These are phyloP conservation scores for Strigomonas culicis DNA, from an alignment of 208 protist genomes.

Conservation along the genomic window DNA sequence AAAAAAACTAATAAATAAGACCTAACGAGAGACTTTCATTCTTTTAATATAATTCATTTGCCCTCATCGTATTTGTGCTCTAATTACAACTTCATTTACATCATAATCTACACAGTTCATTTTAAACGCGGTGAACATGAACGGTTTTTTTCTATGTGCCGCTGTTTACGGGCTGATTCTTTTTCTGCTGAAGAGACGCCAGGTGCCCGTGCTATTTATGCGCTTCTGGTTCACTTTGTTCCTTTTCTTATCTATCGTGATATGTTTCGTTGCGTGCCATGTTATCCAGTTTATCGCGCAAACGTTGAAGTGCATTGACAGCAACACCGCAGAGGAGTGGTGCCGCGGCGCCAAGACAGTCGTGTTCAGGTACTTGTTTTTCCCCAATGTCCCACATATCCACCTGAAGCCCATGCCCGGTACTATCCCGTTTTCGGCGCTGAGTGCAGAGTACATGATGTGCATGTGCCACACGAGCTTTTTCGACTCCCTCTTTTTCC, in stretches of 20 bases:
- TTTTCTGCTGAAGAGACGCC: conserved; percentile 32
- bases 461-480: conserved; percentile 74
- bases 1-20: conserved; percentile 3
- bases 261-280: conserved; percentile 26
- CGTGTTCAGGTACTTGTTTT: conserved; percentile 34
- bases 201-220: conserved; percentile 40
- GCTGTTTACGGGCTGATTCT: not conserved
- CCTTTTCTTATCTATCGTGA: conserved; percentile 23
- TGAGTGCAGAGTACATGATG: conserved; percentile 25
- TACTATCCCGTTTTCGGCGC: conserved; percentile 27
- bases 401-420: conserved; percentile 37
- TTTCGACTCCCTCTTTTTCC: conserved; percentile 62
- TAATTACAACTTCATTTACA: not conserved
- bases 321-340: conserved; percentile 21
- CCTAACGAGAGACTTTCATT: not conserved
- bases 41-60: too few species aligned
- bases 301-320: conserved; percentile 21
- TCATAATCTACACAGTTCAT: not conserved
- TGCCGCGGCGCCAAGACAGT: conserved; percentile 33
- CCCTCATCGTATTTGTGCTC: too few species aligned
- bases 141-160: not conserved
- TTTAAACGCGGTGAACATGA: not conserved
- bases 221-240: conserved; percentile 52
- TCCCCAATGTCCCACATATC: conserved; percentile 42
- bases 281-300: conserved; percentile 24